These are phyloP conservation scores for Scleroderma bovista DNA, from an alignment of 768 basidiomycete species.

Conservation along the genomic window DNA sequence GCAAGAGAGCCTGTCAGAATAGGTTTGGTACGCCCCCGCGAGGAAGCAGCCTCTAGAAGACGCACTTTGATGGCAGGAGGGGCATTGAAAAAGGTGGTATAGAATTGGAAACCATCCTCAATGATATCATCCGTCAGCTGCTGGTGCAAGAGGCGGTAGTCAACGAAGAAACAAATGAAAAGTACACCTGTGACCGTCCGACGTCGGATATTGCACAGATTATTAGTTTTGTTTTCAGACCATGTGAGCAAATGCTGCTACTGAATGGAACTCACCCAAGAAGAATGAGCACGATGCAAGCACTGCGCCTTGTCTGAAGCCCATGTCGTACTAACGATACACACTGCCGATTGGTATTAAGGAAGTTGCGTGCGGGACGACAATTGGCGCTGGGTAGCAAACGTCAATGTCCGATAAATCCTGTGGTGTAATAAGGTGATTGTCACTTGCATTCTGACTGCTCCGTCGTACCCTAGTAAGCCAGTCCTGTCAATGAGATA, in stretches of 20 bases:
- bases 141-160: conserved; percentile 78
- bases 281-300: conserved; percentile 87
- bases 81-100: conserved; percentile 87
- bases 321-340: conserved; percentile 46
- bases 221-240: no score
- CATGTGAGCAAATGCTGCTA: conserved; percentile 8
- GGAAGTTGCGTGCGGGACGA: neutral
- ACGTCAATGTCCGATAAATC: no score
- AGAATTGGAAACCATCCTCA: conserved; percentile 82
- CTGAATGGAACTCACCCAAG: conserved; percentile 54
- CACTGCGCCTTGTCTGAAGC: conserved; percentile 86
- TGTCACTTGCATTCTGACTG: no score
- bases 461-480: no score
- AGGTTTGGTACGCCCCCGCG: neutral
- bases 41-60: neutral
- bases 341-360: neutral
- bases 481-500: no score
- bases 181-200: conserved; percentile 50
- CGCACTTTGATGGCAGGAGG: conserved; percentile 90
- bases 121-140: conserved; percentile 57
- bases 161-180: conserved; percentile 82
- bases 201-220: no score
- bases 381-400: neutral
- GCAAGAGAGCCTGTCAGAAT: conserved; percentile 65
- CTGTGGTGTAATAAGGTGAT: no score